Base-by-base conservation (phyloP, 2,329 filamentous ascomycete species). In the Ceratocystis huliohia region DNA sequence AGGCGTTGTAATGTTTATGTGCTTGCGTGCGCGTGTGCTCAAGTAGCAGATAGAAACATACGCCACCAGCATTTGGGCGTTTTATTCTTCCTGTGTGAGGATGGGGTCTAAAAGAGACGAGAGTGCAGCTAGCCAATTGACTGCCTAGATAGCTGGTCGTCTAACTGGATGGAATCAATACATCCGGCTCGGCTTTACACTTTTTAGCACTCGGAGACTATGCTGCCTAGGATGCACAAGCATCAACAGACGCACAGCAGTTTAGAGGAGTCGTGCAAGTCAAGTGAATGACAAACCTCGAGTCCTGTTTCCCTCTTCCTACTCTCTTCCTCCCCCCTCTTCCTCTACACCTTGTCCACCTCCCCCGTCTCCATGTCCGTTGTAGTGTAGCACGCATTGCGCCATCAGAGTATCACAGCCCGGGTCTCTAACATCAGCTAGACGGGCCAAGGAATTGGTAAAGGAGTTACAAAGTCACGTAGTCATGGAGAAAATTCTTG, bases 381-480 rank as follows among this genome's bases (percentile, higher is more conserved):
- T 50, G 17, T 48, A 48, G 45, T 7, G 45, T 22, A 50, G 46
- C 46, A 50, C 46, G n/a, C 46, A 50, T n/a, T 50, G 46, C 46
- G 46, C 25, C 25, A 28, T 8, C 20, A 25, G 8, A 28, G 20
- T 15, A 44, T 62, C 5, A 44, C 33, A 45, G 46, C 6, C 59
- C 33, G 33, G 13, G 33, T 62, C 53, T n/a, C 53, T 22, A 45
- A 62, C 33, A 62, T 41, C 13, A 44, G n/a, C 33, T 62, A 62
- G 25, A 20, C n/a, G n/a, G 33, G 59, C 59, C 59, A 45, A 62
- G 33, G 53, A 57, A 22, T 57, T 57, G 53, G 53, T 17, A 17
- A 5, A 22, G 30, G 53, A 57, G 53, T 30, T 17, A 57, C 13
- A 57, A 57, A 22, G 53, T 57, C 53, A 13, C 10, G 37, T 41